These are phyloP conservation scores for Chaetomiaceae sp. DNA, from an alignment of 2,329 filamentous ascomycete species.

Conservation along the genomic window DNA sequence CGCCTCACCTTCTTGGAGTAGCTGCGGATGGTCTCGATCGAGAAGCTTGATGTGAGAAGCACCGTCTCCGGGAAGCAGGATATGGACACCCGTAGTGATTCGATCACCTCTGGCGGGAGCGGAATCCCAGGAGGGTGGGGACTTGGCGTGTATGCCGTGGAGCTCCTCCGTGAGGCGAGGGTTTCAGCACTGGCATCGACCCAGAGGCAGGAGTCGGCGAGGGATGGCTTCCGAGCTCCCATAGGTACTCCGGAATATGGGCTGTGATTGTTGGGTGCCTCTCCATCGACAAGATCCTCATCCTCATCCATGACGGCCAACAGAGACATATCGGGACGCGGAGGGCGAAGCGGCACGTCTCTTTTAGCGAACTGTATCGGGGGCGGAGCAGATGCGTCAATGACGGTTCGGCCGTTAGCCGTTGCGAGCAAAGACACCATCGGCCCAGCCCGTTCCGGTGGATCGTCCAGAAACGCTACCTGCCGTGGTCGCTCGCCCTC, in stretches of 20 bases:
- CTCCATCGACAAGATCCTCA: not conserved
- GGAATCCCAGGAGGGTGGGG: slow-evolving; percentile 36
- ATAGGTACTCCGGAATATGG: not conserved
- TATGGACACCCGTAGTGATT: slow-evolving; percentile 50
- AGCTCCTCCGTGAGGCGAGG: not conserved
- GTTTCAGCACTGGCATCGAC: not conserved
- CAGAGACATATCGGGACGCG: no score
- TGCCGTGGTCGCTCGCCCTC: not conserved
- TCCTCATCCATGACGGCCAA: not conserved
- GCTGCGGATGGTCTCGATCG: slow-evolving; percentile 53
- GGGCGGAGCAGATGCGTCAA: slow-evolving; percentile 20
- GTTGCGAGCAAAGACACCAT: slow-evolving; percentile 13
- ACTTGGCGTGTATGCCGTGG: not conserved
- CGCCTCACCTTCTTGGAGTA: slow-evolving; percentile 51
- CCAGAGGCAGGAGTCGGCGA: slow-evolving; percentile 1
- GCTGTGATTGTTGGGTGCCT: not conserved
- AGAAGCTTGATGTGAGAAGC: slow-evolving; percentile 50
- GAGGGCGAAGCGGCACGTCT: not conserved
- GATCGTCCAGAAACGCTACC: not conserved
- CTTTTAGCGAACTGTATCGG: slow-evolving; percentile 4
- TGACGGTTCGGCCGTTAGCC: slow-evolving; percentile 16
- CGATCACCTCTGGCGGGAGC: slow-evolving; percentile 48
- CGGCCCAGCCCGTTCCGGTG: not conserved
- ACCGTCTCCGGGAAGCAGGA: slow-evolving; percentile 56
- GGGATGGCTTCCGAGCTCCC: not conserved